Conservation (phyloP, 1,284 basidiomycete genomes). For the Pseudozyma hubeiensis region DNA sequence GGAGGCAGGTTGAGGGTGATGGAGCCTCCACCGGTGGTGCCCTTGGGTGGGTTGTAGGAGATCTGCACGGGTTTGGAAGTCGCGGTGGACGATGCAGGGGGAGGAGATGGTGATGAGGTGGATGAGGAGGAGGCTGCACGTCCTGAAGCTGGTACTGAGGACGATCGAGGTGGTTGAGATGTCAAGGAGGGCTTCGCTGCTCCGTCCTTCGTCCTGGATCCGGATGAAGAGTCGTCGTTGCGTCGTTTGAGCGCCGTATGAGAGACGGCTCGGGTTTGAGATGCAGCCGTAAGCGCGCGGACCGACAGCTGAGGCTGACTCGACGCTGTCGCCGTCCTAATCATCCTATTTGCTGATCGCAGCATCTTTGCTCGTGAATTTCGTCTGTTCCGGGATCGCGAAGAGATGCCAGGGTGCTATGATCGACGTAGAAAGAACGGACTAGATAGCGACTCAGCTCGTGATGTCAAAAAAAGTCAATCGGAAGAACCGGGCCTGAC, state of each 20-base stretch:
- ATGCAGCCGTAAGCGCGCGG: neutral
- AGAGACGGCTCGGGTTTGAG: slow-evolving; percentile 16
- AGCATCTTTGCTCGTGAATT: slow-evolving; percentile 10
- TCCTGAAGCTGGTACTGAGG: neutral
- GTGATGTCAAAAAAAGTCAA: neutral
- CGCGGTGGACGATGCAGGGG: slow-evolving; percentile 2
- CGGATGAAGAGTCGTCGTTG: slow-evolving; percentile 21
- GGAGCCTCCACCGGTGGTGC: slow-evolving; percentile 27
- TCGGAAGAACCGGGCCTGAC: slow-evolving; percentile 2
- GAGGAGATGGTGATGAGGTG: slow-evolving; percentile 1
- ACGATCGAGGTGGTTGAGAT: neutral
- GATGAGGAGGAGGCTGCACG: slow-evolving; percentile 9
- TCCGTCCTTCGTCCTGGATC: neutral
- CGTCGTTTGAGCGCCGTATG: slow-evolving; percentile 8
- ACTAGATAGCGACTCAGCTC: neutral
- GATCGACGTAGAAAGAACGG: neutral
- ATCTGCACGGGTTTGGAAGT: slow-evolving; percentile 40
- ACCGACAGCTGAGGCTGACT: slow-evolving; percentile 3
- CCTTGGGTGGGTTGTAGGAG: slow-evolving; percentile 39
- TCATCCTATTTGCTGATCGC: slow-evolving; percentile 13
- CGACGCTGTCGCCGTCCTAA: slow-evolving; percentile 13
- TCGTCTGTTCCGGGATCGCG: neutral
- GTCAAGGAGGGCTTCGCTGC: neutral
- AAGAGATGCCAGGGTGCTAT: neutral
- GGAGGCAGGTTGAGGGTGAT: slow-evolving; percentile 50